Base-by-base conservation (phyloP, 2,329 filamentous ascomycete species). In the Scolecobasidium constrictum region DNA sequence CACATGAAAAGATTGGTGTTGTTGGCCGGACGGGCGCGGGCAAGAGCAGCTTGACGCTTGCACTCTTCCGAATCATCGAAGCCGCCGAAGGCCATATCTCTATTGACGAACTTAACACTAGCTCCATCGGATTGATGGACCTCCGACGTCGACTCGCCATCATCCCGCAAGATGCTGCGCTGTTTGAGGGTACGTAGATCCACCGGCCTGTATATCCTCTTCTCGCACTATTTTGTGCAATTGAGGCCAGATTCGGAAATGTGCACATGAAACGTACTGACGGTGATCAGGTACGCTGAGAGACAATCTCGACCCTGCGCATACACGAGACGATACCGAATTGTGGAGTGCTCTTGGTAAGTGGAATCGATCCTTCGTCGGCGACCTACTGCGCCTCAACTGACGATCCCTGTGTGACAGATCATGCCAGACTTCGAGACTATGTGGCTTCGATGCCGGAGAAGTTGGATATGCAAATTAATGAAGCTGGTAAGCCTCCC, bases 1-100 rank as follows among this genome's bases (percentile, higher is more conserved):
- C 90, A 4, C 86, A 88, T 56, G 92, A 98, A 69, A 98, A 96
- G 73, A 92, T 98, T 60, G 92, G 92, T 47, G 88, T 98, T 9
- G 92, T 98, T 22, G 92, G 92, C 43, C 83, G 92, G 38, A 98
- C 92, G 1, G 92, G 92, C 42, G 92, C 92, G 22, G 92, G 92
- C 57, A 98, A 98, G 68, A 94, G 86, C 47, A 94, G 87, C 7
- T 68, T 98, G 48, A 96, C 92, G 1, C 71, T 98, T 48, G 81
- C 92, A 2, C 70, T 98, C 16, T 98, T 98, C 75, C 80, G 93
- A 41, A 87, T 98, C 51, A 96, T 98, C 48, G 93, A 98, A 65
- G 78, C 88, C 2, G 76, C 72, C 28, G 77, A 77, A 34, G 92
- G 92, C 41, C 74, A 82, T 54, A 92, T 98, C 53, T 83, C 78